Evolutionary conservation across 2,329 filamentous ascomycete genomes (phyloP), one percentile per base, ranked within the genome.

Genomic region (Tolypocladium tropicale): DNA sequence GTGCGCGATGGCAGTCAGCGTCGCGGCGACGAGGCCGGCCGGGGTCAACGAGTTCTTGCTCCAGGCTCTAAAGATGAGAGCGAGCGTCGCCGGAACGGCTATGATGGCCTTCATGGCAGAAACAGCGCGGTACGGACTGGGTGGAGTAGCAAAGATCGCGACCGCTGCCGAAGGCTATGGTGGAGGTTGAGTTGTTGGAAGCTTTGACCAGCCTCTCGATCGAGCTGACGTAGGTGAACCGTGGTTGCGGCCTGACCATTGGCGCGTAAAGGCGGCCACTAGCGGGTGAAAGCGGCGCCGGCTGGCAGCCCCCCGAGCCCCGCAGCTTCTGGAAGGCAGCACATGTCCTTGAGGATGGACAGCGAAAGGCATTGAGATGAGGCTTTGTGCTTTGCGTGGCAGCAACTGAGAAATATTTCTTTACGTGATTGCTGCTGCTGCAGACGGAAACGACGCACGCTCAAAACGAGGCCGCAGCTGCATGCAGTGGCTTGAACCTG

Each of bases 11-110:
- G 90, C 92, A 4, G 92, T 95, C 48, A 87, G 64, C 6, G 78
- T 76, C 4, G 93, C 93, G 14, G 82, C 81, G 39, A 86, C 63
- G 63, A 96, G 82, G 58, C 92, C 93, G 7, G 78, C 74, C 0
- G 86, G 82, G 0, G 93, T 97, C 41, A 99, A 80, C 28, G 87
- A 92, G 56, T 89, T 86, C 63, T 84, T 85, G 51, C 80, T 83
- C 72, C 82, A 82, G 36, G 89, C 86, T 58, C 88, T 81, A 63
- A 83, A 82, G 55, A 86, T 75, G 62, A 92, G 78, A 57, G 77
- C 77, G 58, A 80, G 63, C 18, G 80, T 86, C 50, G 77, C 77
- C 51, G 83, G 83, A 16, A 78, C 71, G 14, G 83, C 82, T 63
- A 84, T 77, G 53, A 77, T 71, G 53, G 77, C 70, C 67, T 79